Conservation (phyloP, 345 rosid species). For the Sisymbrium altissimum region DNA sequence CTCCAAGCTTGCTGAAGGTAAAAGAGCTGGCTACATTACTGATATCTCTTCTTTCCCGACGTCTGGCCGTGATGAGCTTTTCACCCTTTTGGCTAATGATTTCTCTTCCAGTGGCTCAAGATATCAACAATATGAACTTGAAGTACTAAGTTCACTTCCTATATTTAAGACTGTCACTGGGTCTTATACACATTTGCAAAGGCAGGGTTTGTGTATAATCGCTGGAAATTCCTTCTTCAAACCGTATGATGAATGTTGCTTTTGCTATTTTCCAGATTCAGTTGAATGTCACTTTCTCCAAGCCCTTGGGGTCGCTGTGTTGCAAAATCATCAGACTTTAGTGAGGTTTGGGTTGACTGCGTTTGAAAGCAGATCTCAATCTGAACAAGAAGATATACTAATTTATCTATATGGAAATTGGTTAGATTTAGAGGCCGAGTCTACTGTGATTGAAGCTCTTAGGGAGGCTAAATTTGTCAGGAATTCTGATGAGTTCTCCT, state of each 20-base stretch:
- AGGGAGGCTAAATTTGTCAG: conserved; percentile 77
- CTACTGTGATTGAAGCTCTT: conserved; percentile 71
- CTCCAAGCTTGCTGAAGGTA: conserved; percentile 79
- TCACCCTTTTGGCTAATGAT: conserved; percentile 76
- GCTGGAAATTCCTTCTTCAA: conserved; percentile 79
- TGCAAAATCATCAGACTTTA: conserved; percentile 76
- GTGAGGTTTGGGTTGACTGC: conserved; percentile 81
- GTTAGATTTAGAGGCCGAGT: conserved; percentile 67
- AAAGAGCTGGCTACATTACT: conserved; percentile 66
- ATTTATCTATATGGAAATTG: conserved; percentile 64
- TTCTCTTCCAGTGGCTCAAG: conserved; percentile 52
- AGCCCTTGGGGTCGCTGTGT: conserved; percentile 81
- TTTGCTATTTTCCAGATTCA: conserved; percentile 60
- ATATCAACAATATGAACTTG: conserved; percentile 66
- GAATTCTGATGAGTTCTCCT: conserved; percentile 69
- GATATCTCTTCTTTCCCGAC: conserved; percentile 58
- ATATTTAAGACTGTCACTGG: conserved; percentile 74
- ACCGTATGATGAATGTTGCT: conserved; percentile 68
- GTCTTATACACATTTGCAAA: conserved; percentile 53
- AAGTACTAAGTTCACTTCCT: conserved; percentile 72
- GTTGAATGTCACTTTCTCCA: conserved; percentile 56
- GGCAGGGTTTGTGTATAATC: conserved; percentile 66
- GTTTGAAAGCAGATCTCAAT: conserved; percentile 61
- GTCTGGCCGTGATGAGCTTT: conserved; percentile 64
- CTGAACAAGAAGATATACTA: conserved; percentile 77